phyloP scores from a whole-genome alignment of 1,284 basidiomycete species.

The Microstroma glucosiphilum region DNA sequence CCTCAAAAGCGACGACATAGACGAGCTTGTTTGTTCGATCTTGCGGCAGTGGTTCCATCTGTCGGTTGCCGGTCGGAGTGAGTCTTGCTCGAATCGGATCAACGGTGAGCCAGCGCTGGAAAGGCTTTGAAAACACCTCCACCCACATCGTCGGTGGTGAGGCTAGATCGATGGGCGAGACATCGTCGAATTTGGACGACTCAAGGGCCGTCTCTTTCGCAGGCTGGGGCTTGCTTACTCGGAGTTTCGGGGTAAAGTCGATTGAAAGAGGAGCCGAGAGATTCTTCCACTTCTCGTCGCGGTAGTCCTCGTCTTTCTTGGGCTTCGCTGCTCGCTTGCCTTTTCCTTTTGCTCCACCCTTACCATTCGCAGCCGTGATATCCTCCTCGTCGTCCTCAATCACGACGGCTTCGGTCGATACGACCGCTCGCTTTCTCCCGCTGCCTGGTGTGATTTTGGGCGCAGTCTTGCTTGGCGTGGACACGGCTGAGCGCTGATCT shows the following conservation, averaged over 20 bases:
- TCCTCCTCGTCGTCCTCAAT: slow-evolving; percentile 13
- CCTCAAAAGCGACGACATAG: slow-evolving; percentile 90
- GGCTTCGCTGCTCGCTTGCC: slow-evolving; percentile 10
- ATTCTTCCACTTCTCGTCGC: slow-evolving; percentile 29
- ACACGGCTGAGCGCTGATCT: neutral
- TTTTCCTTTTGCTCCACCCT: slow-evolving; percentile 19
- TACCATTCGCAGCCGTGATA: neutral
- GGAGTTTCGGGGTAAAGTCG: slow-evolving; percentile 29
- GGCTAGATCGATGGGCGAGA: slow-evolving; percentile 47
- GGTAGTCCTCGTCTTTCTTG: slow-evolving; percentile 23
- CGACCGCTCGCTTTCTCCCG: slow-evolving; percentile 15
- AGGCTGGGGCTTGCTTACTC: slow-evolving; percentile 24
- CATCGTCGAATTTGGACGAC: slow-evolving; percentile 20
- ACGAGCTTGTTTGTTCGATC: slow-evolving; percentile 73
- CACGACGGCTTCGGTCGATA: slow-evolving; percentile 15
- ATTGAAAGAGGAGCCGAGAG: slow-evolving; percentile 29
- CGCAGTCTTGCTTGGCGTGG: neutral
- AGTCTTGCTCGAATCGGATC: slow-evolving; percentile 68
- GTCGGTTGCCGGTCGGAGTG: slow-evolving; percentile 33
- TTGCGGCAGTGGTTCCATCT: slow-evolving; percentile 69
- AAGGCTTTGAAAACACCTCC: slow-evolving; percentile 88
- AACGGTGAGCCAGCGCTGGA: slow-evolving; percentile 84
- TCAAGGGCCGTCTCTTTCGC: slow-evolving; percentile 30
- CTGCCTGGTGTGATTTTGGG: slow-evolving; percentile 3
- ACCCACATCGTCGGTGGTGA: slow-evolving; percentile 92